Base-by-base conservation (phyloP, 2,329 filamentous ascomycete genomes). In the Cytospora leucostoma region DNA sequence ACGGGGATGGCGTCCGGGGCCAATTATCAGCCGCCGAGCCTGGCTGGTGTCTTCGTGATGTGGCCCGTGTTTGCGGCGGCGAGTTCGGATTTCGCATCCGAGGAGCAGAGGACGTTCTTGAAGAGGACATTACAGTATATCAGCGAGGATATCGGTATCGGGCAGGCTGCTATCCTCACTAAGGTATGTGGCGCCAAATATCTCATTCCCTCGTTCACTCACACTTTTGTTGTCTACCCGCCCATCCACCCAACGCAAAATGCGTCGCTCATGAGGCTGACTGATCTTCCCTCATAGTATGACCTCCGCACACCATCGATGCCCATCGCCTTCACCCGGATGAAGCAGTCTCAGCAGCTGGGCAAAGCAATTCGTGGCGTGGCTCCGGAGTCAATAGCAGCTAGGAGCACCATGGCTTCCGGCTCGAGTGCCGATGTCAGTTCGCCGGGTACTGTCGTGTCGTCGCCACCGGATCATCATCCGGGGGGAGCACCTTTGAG, bases 251-350 rank as follows among this genome's bases (percentile, higher is more conserved):
- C 35, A 37, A 37, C 35, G 3, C 35, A 37, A 37, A 37, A 8
- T 13, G 8, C 35, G 8, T 10, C 35, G 8, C 35, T 13, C 35
- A 8, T 37, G 7, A 37, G 21, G 2, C 32, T 3, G 13, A 17
- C 37, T 49, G 21, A 58, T 33, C 19, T 33, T n/a, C 6, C 12
- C 21, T 13, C 5, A 11, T 33, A 65, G 64, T 65, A 63, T 13
- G 60, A 65, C 53, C 53, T 65, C 4, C 57, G 64, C 19, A 60
- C 61, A 0, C 64, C 64, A 4, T 63, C 64, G 7, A 65, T 65
- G 64, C 64, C 64, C 47, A 65, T 65, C 56, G 64, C 64, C 53
- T 65, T 60, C 53, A 63, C 54, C n/a, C 61, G 61, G 12, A 65
- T 65, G 64, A 65, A 65, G 33, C 64, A 65, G 49, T 65, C 51